A percentile compares a stretch with the other conserved stretches of the same genome.
Evolutionary conservation across 1,139 yeast genomes (phyloP).

Genomic region (Yamadazyma atmosphaerica): DNA sequence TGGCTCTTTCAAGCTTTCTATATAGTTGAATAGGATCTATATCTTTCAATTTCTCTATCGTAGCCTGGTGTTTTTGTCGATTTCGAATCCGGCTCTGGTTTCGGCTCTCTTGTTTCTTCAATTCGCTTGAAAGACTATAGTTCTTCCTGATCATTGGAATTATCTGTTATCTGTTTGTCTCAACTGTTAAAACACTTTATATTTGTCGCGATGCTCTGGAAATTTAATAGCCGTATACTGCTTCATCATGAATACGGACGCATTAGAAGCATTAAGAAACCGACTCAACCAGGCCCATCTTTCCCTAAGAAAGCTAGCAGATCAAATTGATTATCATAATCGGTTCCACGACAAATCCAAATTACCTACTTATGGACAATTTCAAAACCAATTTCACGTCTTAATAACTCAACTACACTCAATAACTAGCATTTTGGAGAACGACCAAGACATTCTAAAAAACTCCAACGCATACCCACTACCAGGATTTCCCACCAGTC

Average conservation of each 20-base stretch:
- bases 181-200: background rate
- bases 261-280: constrained; percentile 45
- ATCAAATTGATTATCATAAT: constrained; percentile 42
- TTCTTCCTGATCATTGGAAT: constrained; percentile 41
- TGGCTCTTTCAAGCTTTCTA: constrained; percentile 25
- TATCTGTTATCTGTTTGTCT: too few relatives aligned
- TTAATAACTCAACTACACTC: constrained; percentile 79
- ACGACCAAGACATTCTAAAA: constrained; percentile 57
- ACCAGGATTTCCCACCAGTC: constrained; percentile 79
- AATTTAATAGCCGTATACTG: too few relatives aligned
- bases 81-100: constrained; percentile 39
- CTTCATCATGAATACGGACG: constrained; percentile 38
- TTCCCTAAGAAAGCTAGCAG: constrained; percentile 44
- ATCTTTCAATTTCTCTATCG: constrained; percentile 24
- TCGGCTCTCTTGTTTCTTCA: constrained; percentile 38
- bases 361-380: constrained; percentile 42
- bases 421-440: constrained; percentile 64
- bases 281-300: constrained; percentile 46
- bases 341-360: constrained; percentile 39
- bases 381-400: constrained; percentile 81
- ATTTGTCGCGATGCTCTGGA: constrained; percentile 4
- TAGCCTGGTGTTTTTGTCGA: constrained; percentile 37
- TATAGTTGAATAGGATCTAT: constrained; percentile 38
- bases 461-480: constrained; percentile 80
- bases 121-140: constrained; percentile 44